Conservation (phyloP, 352 stramenopile species). For the Phytophthora syringae region DNA sequence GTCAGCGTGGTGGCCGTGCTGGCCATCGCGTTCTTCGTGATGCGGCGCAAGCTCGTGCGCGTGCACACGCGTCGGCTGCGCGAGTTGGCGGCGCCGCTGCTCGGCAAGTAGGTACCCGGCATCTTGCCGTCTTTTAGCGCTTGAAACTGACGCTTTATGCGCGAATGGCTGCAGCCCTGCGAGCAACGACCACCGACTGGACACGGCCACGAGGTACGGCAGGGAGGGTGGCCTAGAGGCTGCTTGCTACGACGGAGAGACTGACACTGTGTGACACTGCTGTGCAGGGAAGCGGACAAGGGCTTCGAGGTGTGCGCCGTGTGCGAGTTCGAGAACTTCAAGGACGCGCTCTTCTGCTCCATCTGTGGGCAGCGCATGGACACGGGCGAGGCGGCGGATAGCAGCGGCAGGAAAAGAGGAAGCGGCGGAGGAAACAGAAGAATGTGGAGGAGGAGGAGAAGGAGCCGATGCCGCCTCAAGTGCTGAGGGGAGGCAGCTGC, state of each 20-base stretch:
- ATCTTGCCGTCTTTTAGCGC: neutral
- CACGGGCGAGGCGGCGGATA: neutral
- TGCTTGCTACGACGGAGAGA: neutral
- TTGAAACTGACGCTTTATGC: constrained; percentile 9
- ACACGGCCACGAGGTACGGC: constrained; percentile 37
- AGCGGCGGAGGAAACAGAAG: constrained; percentile 16
- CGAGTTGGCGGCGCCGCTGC: constrained; percentile 59
- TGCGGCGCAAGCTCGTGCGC: constrained; percentile 53
- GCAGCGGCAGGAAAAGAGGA: constrained; percentile 22
- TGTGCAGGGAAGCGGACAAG: constrained; percentile 45
- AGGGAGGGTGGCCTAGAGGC: neutral
- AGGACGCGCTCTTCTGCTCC: constrained; percentile 50
- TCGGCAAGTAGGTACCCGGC: constrained; percentile 50
- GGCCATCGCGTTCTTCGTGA: constrained; percentile 57
- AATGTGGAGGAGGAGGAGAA: constrained; percentile 8
- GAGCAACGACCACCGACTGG: constrained; percentile 50
- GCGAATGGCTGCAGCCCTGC: constrained; percentile 13
- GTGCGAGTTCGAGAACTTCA: constrained; percentile 73
- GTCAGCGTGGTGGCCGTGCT: constrained; percentile 48
- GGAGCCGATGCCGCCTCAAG: constrained; percentile 11
- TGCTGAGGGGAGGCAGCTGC: constrained; percentile 40
- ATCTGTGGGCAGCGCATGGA: constrained; percentile 52
- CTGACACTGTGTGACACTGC: neutral
- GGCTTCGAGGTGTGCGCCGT: constrained; percentile 51
- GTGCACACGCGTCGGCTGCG: constrained; percentile 47